phyloP scores from a whole-genome alignment of 176 grass and related monocot genomes.

The Avena atlantica region DNA sequence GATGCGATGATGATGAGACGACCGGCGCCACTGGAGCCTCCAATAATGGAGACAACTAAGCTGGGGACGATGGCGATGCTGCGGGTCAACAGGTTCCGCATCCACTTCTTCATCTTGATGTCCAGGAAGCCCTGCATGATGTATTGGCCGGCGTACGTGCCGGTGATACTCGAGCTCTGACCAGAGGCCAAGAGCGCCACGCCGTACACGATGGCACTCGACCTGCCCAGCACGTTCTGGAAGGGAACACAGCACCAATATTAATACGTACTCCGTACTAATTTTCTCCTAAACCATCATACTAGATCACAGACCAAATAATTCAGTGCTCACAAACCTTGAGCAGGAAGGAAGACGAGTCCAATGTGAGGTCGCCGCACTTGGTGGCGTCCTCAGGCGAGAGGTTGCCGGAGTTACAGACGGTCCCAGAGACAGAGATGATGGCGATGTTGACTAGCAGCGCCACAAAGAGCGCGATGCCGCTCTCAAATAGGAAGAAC shows the following conservation, averaged over 20 bases:
- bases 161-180: conserved; percentile 93
- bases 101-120: conserved; percentile 87
- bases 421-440: conserved; percentile 70
- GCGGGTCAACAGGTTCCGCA: conserved; percentile 90
- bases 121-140: conserved; percentile 99
- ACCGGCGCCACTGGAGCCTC: conserved; percentile 72
- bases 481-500: conserved; percentile 87
- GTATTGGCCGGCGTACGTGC: conserved; percentile 90
- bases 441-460: conserved; percentile 91
- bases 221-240: conserved; percentile 90
- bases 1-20: conserved; percentile 88
- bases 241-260: background rate
- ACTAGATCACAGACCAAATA: background rate
- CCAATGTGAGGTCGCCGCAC: conserved; percentile 63
- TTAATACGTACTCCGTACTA: background rate
- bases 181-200: conserved; percentile 89
- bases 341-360: conserved; percentile 88
- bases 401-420: conserved; percentile 55
- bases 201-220: conserved; percentile 77
- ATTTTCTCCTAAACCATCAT: background rate
- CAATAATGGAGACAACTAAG: conserved; percentile 67
- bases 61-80: conserved; percentile 75
- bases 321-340: conserved; percentile 44
- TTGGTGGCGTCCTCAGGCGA: conserved; percentile 47
- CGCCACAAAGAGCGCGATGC: conserved; percentile 79